Base-by-base conservation (phyloP, 192 early-diverging fungal genomes). In the Entomortierella chlamydospora region DNA sequence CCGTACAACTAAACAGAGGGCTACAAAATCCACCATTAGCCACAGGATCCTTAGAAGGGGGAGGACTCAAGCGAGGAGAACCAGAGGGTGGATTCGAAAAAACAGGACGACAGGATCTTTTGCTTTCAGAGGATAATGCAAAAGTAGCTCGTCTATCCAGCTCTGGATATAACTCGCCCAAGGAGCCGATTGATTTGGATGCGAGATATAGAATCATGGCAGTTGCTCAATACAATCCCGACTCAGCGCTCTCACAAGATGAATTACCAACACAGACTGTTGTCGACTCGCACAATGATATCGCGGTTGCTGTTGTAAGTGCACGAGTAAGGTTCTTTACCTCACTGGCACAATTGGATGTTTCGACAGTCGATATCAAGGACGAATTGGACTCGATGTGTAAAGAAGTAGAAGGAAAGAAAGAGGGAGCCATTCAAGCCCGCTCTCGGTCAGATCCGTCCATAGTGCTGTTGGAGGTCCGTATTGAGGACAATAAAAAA, bases 21-120 rank as follows among this genome's bases (percentile, higher is more conserved):
- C 30, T 64, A 22, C 31, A 57, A 22, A 31, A 73, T 43, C 6
- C 33, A 25, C 56, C n/a, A 33, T 13, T 37, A 2, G 6, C 52
- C 6, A 7, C 52, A 54, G n/a, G 4, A 54, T 54, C 52, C n/a
- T n/a, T n/a, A n/a, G n/a, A n/a, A 28, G 6, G 39, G 10, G 23
- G 12, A 20, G 58, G 20, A 2, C 10, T 59, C 43, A 78, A 78
- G 55, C 76, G 76, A 25, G 76, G 55, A 15, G 68, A 66, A 25
- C 76, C 76, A 13, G 61, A 70, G 42, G 68, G 53, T 37, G 76
- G 68, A 17, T 79, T 70, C 25, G 68, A 70, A 22, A 3, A 60
- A 10, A 33, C 50, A 22, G 70, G 56, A 53, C 23, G 66, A 50
- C 55, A 22, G 6, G 43, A 15, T 13, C 4, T n/a, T 7, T 22